Base-by-base conservation (phyloP, 2,329 filamentous ascomycete genomes). In the Exophiala alcalophila region DNA sequence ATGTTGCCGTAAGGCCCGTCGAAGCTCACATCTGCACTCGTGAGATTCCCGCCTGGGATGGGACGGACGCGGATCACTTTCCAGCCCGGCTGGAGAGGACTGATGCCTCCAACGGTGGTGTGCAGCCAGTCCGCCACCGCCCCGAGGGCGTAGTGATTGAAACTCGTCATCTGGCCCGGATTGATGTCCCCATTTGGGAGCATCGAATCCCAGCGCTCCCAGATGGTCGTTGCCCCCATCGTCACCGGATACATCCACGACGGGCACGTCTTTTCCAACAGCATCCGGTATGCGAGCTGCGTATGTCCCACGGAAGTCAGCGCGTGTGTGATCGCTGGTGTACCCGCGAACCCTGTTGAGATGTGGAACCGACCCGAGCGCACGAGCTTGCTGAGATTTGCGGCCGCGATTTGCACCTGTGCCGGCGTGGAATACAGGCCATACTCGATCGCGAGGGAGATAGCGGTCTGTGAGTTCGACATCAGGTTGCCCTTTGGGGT, bases 151-250 rank as follows among this genome's bases (percentile, higher is more conserved):
- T 69, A 68, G 32, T 71, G 67, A 35, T 70, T 68, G 43, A 67
- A 67, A 25, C 60, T 65, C 0, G 66, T 70, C 67, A 70, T 69
- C 11, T 59, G 49, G 1, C 66, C 66, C 0, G 63, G 57, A 35
- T 70, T 70, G 32, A 69, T 57, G 1, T 44, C 53, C 2, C 63
- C 65, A 34, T 68, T 57, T 0, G 65, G 59, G 4, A 63, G 46
- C 55, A 70, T 60, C 31, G 58, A 62, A 45, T 71, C 62, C 67
- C 67, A 70, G 6, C 68, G 57, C 44, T 71, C 68, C 67, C 67
- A 71, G 6, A 63, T 61, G 0, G 66, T 70, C 0, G 68, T 70
- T 0, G 61, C 65, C 2, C 61, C 62, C 65, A 67, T 68, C 5
- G 52, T 59, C 9, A 69, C 59, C 4, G 60, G 63, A 37, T 67